Percentiles rank a stretch among this genome's conserved stretches.
phyloP scores from a whole-genome alignment of 148 eudicot species.

The Vaccinium darrowii region DNA sequence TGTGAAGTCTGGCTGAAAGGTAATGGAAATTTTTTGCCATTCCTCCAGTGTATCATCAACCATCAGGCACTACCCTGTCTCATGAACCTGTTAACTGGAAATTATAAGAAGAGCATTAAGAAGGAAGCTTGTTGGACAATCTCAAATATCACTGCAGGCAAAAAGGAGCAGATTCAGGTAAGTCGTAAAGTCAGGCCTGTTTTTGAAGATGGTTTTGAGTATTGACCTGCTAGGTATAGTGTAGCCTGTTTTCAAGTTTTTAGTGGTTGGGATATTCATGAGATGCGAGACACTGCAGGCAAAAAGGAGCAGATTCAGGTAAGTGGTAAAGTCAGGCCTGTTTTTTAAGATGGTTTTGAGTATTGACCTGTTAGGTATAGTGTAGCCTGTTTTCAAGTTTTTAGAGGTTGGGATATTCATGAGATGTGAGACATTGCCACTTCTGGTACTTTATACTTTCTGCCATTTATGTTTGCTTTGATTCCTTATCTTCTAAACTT shows the following conservation, averaged over 20 bases:
- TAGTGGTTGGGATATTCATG: neutral
- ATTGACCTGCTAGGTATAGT: neutral
- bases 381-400: neutral
- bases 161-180: constrained; percentile 47
- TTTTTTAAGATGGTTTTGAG: neutral
- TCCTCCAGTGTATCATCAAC: constrained; percentile 33
- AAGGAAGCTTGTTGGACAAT: constrained; percentile 56
- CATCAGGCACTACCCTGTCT: constrained; percentile 39
- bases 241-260: neutral
- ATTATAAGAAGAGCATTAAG: constrained; percentile 42
- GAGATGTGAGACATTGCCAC: neutral
- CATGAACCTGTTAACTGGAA: constrained; percentile 29
- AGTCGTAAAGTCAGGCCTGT: neutral
- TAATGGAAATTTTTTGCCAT: neutral
- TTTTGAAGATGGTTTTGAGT: neutral
- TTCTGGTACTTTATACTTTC: neutral
- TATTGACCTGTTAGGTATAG: neutral
- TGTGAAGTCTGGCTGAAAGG: neutral
- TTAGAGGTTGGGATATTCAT: neutral
- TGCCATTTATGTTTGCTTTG: neutral
- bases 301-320: constrained; percentile 50
- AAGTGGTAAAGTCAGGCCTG: neutral
- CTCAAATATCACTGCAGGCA: constrained; percentile 50
- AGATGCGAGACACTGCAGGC: neutral
- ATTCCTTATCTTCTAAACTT: neutral